These are phyloP conservation scores for Coemansia javaensis DNA, from an alignment of 192 early-diverging fungal genomes.

Conservation along the genomic window DNA sequence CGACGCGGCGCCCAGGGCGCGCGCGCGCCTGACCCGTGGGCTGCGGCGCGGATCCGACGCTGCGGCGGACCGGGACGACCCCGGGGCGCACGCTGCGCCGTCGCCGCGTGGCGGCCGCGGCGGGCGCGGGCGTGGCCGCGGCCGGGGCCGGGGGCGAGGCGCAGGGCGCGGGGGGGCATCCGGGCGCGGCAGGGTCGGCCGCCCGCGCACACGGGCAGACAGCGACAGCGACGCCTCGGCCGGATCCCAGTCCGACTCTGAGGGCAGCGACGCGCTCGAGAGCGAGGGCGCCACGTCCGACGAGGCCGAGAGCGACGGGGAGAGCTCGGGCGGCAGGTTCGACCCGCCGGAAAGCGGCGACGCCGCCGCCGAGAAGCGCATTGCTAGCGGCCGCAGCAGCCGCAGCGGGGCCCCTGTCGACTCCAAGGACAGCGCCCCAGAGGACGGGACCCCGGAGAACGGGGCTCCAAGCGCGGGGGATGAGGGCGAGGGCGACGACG, in stretches of 20 bases:
- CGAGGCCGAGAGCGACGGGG: background rate
- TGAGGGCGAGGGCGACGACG: background rate
- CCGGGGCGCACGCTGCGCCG: too few relatives aligned
- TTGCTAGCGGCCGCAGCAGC: too few relatives aligned
- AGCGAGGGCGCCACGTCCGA: background rate
- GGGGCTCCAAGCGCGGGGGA: background rate
- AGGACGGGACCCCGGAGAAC: too few relatives aligned
- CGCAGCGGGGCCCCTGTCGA: too few relatives aligned
- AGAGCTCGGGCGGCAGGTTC: background rate
- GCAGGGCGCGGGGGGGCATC: background rate
- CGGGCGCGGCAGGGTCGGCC: too few relatives aligned
- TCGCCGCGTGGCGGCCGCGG: background rate
- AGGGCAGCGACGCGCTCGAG: too few relatives aligned
- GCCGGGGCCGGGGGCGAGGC: background rate
- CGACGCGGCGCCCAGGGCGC: slow-evolving; percentile 10
- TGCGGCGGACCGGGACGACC: slow-evolving; percentile 10
- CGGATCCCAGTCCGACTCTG: too few relatives aligned
- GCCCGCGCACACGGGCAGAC: too few relatives aligned
- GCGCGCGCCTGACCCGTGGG: slow-evolving; percentile 31
- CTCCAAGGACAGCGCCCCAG: too few relatives aligned
- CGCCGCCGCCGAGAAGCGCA: too few relatives aligned
- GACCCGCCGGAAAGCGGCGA: background rate
- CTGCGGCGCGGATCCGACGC: slow-evolving; percentile 12
- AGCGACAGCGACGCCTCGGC: background rate
- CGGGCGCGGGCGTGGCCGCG: background rate